Conservation (phyloP, 331 rosid species). For the Erythrophleum ivorense region DNA sequence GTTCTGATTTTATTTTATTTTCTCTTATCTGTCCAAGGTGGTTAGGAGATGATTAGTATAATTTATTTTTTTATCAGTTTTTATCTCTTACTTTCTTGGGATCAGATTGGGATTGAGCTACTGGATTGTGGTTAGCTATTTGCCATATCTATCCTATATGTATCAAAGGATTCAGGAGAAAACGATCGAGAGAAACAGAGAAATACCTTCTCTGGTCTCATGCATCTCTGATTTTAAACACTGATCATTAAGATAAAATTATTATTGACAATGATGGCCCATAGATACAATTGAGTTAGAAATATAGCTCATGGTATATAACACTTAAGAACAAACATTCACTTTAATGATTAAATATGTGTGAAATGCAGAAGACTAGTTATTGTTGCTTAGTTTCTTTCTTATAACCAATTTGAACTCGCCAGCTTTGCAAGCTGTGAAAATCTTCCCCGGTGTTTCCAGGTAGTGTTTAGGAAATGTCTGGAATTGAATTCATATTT, state of each 20-base stretch:
- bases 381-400: constrained; percentile 6
- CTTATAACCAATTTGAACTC: neutral
- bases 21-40: no score
- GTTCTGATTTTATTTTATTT: no score
- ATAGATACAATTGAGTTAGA: neutral
- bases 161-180: no score
- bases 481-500: constrained; percentile 1
- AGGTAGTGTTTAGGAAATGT: neutral
- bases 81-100: no score
- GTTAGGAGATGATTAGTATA: no score
- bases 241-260: neutral
- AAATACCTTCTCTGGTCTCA: no score
- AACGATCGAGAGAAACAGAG: no score
- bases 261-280: constrained; percentile 20
- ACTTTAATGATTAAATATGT: neutral
- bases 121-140: no score
- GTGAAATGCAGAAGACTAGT: constrained; percentile 1
- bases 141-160: no score
- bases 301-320: neutral
- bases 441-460: neutral
- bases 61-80: no score
- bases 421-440: neutral
- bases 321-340: neutral
- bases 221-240: no score
- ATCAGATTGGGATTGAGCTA: no score